A percentile compares a stretch with the other conserved stretches of the same genome.
Evolutionary conservation across 768 basidiomycete genomes (phyloP).

Genomic region (Pholiota conissans): DNA sequence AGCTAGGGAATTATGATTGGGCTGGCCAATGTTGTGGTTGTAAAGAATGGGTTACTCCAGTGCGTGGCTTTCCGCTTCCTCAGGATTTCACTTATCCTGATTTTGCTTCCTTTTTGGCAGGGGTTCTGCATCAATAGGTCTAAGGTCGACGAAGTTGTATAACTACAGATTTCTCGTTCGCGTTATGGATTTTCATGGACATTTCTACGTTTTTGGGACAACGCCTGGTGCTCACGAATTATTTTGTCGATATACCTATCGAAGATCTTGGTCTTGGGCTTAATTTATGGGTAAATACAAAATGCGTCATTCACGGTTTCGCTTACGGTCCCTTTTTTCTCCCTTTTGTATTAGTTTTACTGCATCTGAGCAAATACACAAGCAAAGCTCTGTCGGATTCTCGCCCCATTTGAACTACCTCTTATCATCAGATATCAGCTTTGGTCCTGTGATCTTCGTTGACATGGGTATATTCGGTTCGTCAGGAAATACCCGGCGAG

Average conservation of each 20-base stretch:
- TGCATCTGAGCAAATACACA: neutral
- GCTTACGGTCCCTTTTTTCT: neutral
- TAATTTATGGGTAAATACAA: neutral
- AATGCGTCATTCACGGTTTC: neutral
- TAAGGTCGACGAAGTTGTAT: slow-evolving; percentile 65
- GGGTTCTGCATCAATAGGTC: slow-evolving; percentile 70
- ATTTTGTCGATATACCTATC: too few species aligned
- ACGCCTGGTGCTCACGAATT: neutral
- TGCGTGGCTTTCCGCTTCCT: slow-evolving; percentile 50
- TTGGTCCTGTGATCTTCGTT: neutral
- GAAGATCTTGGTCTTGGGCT: neutral
- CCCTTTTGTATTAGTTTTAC: neutral
- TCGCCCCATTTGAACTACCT: neutral
- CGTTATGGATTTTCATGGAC: neutral
- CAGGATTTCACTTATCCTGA: too few species aligned
- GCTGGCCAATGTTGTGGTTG: slow-evolving; percentile 91
- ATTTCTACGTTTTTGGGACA: neutral
- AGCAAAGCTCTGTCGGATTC: neutral
- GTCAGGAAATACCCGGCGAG: neutral
- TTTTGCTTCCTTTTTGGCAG: slow-evolving; percentile 24
- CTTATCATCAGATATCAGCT: neutral
- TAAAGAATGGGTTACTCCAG: slow-evolving; percentile 90
- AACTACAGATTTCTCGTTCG: neutral
- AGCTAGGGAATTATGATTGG: slow-evolving; percentile 98
- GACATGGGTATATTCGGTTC: neutral